Evolutionary conservation across 306 rosid genomes (phyloP), one percentile per base, ranked within the genome.

Genomic region (Lupinus albus): DNA sequence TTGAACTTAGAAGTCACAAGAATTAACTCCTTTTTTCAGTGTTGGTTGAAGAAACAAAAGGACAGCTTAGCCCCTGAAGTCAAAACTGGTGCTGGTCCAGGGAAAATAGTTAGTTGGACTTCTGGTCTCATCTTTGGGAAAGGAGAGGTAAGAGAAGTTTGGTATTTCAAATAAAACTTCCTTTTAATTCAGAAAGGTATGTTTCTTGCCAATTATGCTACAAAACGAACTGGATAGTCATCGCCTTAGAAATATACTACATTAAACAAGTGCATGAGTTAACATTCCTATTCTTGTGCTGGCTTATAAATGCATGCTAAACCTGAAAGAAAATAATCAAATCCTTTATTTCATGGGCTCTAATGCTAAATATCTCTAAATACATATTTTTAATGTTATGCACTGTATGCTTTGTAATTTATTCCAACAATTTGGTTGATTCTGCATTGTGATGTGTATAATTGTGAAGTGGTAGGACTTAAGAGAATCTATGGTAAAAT

Each of bases 1-100:
- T 47, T 8, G 38, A 36, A 18, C 12, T 57, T 32, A 52, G 36
- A 69, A 70, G 56, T 42, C 39, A 16, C 15, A 4, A 30, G 68
- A 35, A 49, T 30, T 3, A 4, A 13, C 45, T 64, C 73, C 12
- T 71, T 58, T 25, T 25, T 82, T 58, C 86, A 93, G 99, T 93
- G 99, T 85, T 93, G 99, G 98, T 79, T 93, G 91, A 93, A 93
- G 95, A 93, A 89, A 68, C 96, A 93, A 76, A 89, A 83, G 83
- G 97, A 93, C 66, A 71, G 75, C 65, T 79, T 87, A 76, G 80
- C 84, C 60, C 98, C 98, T 60, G 85, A 83, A 42, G 74, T 62
- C 58, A 91, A 86, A 76, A 87, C 80, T 6, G 54, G 39, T 59
- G 32, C 0, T 11, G 41, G 53, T 59, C 65, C 33, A 32, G 88